These are phyloP conservation scores for Phialophora macrospora DNA, from an alignment of 2,329 filamentous ascomycete genomes.

Conservation along the genomic window DNA sequence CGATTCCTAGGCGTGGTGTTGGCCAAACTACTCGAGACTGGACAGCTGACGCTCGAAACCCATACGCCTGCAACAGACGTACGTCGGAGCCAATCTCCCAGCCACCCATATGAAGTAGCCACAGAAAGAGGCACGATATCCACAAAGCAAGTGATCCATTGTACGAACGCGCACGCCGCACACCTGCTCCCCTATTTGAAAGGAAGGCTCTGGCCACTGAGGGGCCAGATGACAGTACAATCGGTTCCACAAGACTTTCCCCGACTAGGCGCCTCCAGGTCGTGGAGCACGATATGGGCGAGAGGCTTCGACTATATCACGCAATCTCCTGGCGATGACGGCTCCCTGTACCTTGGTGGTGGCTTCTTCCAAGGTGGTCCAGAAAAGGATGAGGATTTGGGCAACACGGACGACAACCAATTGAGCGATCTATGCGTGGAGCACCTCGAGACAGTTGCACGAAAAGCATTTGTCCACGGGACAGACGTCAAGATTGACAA, in stretches of 20 bases:
- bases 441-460: conserved; percentile 27
- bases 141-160: conserved; percentile 48
- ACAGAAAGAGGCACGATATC: conserved; percentile 48
- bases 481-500: conserved; percentile 32
- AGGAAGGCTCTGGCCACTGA: conserved; percentile 47
- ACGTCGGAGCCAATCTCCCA: conserved; percentile 12
- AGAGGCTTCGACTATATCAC: conserved; percentile 37
- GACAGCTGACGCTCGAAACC: conserved; percentile 37
- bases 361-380: conserved; percentile 41
- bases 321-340: conserved; percentile 35
- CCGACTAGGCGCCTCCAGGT: conserved; percentile 39
- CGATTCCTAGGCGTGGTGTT: conserved; percentile 43
- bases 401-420: conserved; percentile 45
- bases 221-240: conserved; percentile 54
- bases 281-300: conserved; percentile 29
- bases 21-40: conserved; percentile 25
- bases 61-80: conserved; percentile 35
- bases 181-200: conserved; percentile 50
- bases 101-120: conserved; percentile 41
- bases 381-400: conserved; percentile 44
- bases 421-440: conserved; percentile 30
- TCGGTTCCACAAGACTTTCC: conserved; percentile 39
- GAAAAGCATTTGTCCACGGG: conserved; percentile 20
- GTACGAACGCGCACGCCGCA: conserved; percentile 51
- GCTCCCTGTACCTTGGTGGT: conserved; percentile 30